Evolutionary conservation across 2,329 filamentous ascomycete species (phyloP).

Genomic region (Pseudocercospora eumusae): DNA sequence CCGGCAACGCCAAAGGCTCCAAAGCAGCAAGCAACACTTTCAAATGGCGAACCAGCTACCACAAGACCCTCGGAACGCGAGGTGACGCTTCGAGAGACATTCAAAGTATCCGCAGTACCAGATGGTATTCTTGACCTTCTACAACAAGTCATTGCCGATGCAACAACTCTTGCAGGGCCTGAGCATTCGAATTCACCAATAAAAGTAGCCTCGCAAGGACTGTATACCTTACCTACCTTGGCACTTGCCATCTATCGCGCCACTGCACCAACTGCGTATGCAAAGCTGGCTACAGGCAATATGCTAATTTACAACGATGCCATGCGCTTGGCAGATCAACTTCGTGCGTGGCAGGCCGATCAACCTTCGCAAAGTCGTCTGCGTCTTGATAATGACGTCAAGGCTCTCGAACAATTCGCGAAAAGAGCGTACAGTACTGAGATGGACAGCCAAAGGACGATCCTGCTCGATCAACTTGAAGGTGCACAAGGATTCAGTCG

Average conservation of each 20-base stretch:
- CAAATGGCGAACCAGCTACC: conserved; percentile 34
- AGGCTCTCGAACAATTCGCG: conserved; percentile 59
- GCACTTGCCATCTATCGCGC: conserved; percentile 78
- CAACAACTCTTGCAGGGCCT: conserved; percentile 58
- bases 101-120: conserved; percentile 85
- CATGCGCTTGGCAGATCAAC: conserved; percentile 57
- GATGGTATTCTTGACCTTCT: conserved; percentile 72
- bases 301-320: conserved; percentile 69
- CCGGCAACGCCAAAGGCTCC: conserved; percentile 28
- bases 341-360: conserved; percentile 52
- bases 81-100: conserved; percentile 78
- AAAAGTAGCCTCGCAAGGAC: conserved; percentile 65
- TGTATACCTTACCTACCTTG: conserved; percentile 72
- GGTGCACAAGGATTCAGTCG: conserved; percentile 63
- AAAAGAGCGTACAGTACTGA: conserved; percentile 63
- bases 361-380: conserved; percentile 46
- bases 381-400: conserved; percentile 56
- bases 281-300: conserved; percentile 58
- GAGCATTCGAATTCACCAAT: conserved; percentile 56
- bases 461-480: conserved; percentile 63
- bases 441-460: conserved; percentile 65
- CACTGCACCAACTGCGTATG: conserved; percentile 73
- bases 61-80: conserved; percentile 35
- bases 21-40: conserved; percentile 19
- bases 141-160: conserved; percentile 50